Percentiles rank a stretch among this genome's conserved stretches.
Conservation (phyloP, 129 eudicot genomes). For the Apium graveolens region DNA sequence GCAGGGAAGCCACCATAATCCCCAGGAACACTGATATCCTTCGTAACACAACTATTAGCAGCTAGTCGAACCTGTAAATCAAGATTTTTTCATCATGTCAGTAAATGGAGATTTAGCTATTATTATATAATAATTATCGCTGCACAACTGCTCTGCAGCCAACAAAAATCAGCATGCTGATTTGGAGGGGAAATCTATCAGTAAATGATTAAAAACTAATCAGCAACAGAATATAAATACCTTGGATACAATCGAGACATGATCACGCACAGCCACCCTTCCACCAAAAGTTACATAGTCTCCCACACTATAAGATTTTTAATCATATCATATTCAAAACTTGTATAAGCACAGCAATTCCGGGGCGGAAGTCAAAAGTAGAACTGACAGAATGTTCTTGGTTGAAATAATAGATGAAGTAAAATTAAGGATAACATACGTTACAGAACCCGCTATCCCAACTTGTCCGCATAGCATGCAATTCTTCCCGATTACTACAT, state of each 20-base stretch:
- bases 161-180: neutral
- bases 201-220: neutral
- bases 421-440: constrained; percentile 31
- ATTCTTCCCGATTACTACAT: constrained; percentile 66
- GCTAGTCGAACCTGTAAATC: constrained; percentile 77
- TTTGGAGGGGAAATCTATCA: neutral
- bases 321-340: neutral
- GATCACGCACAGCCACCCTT: constrained; percentile 79
- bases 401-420: neutral
- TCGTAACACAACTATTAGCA: constrained; percentile 82
- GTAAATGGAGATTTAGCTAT: neutral
- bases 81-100: neutral
- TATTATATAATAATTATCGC: neutral
- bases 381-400: neutral
- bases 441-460: constrained; percentile 92
- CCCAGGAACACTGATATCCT: constrained; percentile 71
- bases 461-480: constrained; percentile 94
- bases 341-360: neutral
- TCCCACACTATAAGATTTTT: constrained; percentile 40
- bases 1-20: constrained; percentile 98
- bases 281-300: constrained; percentile 88
- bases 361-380: neutral
- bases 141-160: neutral
- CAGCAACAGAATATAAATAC: constrained; percentile 20
- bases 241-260: constrained; percentile 68